Evolutionary conservation across 495 filamentous ascomycete species (phyloP).

Genomic region (Talaromyces wortmannii): DNA sequence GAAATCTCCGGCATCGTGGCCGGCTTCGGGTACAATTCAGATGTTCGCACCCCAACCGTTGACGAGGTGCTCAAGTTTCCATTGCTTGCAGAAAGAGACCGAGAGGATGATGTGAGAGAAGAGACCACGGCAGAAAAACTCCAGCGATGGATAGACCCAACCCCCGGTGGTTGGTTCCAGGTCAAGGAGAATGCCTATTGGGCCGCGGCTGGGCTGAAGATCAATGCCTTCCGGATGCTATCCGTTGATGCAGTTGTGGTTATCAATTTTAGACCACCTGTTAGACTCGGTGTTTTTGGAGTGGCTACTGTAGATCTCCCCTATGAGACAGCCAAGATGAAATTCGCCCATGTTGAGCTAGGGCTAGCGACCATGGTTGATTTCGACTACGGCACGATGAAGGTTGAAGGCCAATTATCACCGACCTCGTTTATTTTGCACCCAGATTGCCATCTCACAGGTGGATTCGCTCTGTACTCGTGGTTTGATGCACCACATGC

Average conservation of each 20-base stretch:
- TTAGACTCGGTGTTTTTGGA: constrained; percentile 33
- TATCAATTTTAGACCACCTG: constrained; percentile 13
- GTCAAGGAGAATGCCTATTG: constrained; percentile 21
- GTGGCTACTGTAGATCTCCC: constrained; percentile 30
- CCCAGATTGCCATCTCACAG: constrained; percentile 35
- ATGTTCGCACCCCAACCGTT: constrained; percentile 19
- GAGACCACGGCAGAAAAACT: constrained; percentile 1
- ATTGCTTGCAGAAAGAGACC: constrained; percentile 19
- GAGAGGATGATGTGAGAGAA: constrained; percentile 5
- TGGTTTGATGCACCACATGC: constrained; percentile 33
- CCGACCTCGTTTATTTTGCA: constrained; percentile 33
- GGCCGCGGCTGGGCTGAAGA: constrained; percentile 32
- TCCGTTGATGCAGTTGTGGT: constrained; percentile 27
- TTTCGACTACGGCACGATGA: constrained; percentile 24
- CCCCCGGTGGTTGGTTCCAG: constrained; percentile 14
- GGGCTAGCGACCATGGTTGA: constrained; percentile 27
- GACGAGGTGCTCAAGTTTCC: constrained; percentile 29
- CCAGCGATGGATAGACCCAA: too few relatives aligned
- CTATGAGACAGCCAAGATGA: constrained; percentile 15
- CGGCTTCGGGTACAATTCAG: constrained; percentile 41
- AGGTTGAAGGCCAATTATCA: constrained; percentile 31
- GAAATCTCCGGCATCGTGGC: constrained; percentile 25
- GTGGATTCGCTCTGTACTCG: constrained; percentile 38
- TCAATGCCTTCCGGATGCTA: constrained; percentile 35
- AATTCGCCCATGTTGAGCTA: constrained; percentile 34